Percentiles rank a stretch among this genome's conserved stretches.
Evolutionary conservation across 2,329 filamentous ascomycete genomes (phyloP).

Genomic region (Phaeosphaeriaceae sp.): DNA sequence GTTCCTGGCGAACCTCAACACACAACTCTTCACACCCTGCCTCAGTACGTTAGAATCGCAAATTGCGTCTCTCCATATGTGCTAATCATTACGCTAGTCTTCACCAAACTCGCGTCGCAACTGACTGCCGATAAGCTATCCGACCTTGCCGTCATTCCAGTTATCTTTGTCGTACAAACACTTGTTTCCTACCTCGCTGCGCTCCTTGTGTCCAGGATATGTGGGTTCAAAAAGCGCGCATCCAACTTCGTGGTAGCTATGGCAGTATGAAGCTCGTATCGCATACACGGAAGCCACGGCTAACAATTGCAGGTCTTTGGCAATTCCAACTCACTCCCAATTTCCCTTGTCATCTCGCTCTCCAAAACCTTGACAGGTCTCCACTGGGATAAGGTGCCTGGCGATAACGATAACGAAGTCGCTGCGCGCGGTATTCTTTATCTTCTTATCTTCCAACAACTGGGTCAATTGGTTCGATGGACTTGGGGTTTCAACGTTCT

Average conservation of each 20-base stretch:
- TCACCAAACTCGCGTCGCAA: constrained; percentile 95
- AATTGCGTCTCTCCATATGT: background rate
- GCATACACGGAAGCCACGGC: constrained; percentile 4
- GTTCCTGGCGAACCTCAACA: constrained; percentile 94
- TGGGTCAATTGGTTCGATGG: constrained; percentile 94
- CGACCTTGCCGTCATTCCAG: constrained; percentile 91
- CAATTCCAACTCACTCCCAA: constrained; percentile 97
- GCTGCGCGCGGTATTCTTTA: constrained; percentile 93
- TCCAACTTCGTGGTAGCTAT: constrained; percentile 96
- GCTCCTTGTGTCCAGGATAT: constrained; percentile 71
- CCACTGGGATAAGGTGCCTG: constrained; percentile 89
- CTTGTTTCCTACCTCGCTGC: constrained; percentile 83
- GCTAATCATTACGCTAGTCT: constrained; percentile 65
- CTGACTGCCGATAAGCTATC: constrained; percentile 87
- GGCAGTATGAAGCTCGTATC: constrained; percentile 63
- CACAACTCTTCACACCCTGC: constrained; percentile 94
- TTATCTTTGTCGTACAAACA: constrained; percentile 90
- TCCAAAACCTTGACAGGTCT: constrained; percentile 90
- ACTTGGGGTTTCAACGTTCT: constrained; percentile 97
- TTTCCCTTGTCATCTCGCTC: constrained; percentile 91
- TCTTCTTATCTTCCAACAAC: constrained; percentile 94
- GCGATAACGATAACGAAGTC: constrained; percentile 95
- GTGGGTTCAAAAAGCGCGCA: constrained; percentile 82
- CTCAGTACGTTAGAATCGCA: constrained; percentile 67
- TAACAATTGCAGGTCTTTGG: constrained; percentile 73